Base-by-base conservation (phyloP, 2,329 filamentous ascomycete genomes). In the Colletotrichum sp. region DNA sequence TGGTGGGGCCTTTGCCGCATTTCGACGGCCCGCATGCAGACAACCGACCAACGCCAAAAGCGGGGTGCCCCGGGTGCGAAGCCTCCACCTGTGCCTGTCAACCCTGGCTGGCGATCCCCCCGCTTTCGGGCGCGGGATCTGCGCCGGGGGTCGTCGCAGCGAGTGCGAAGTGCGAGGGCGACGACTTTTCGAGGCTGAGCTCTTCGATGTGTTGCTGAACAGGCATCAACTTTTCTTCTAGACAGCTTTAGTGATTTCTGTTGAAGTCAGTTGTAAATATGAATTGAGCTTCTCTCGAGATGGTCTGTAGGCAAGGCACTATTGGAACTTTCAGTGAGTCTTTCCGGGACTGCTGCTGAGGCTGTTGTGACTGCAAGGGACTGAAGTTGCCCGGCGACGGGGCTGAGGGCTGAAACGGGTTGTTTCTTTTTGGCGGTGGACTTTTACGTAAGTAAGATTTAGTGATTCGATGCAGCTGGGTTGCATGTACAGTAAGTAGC, bases 211-310 rank as follows among this genome's bases (percentile, higher is more conserved):
- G n/a, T 49, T 49, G 18, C 44, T 10, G 9, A 21, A 7, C 10
- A 13, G 18, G 6, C n/a, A 1, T 13, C 10, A 21, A 0, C 6
- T 24, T 24, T 12, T 44, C 9, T 4, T 49, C 39, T 1, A 1
- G 18, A 0, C 13, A 5, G 9, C 3, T 13, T 49, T 3, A 1
- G n/a, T 21, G 44, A 6, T 21, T 52, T 52, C 8, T 3, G 3
- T 49, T 49, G 9, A 49, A 49, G 39, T n/a, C n/a, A n/a, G n/a
- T n/a, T n/a, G n/a, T n/a, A n/a, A n/a, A n/a, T n/a, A n/a, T n/a
- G n/a, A n/a, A n/a, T n/a, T n/a, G n/a, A n/a, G n/a, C n/a, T n/a
- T n/a, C n/a, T n/a, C n/a, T n/a, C n/a, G n/a, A n/a, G n/a, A n/a
- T n/a, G n/a, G n/a, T n/a, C n/a, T n/a, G n/a, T n/a, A n/a, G n/a